Evolutionary conservation across 805 yeast genomes (phyloP).

Genomic region (Zygoascus tannicola): DNA sequence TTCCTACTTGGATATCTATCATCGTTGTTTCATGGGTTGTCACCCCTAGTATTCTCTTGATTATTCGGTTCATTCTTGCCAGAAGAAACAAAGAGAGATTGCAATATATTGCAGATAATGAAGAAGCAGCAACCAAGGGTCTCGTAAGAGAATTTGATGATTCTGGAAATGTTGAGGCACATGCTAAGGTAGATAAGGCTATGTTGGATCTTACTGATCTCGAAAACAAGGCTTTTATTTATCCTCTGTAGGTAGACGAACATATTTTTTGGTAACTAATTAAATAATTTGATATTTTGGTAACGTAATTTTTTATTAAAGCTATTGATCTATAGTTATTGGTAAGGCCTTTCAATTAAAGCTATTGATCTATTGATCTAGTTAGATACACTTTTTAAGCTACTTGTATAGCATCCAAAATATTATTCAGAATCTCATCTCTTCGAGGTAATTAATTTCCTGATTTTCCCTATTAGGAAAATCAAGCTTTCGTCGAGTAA

Average conservation of each 20-base stretch:
- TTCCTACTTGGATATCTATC: slow-evolving; percentile 40
- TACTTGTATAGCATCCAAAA: too few relatives aligned
- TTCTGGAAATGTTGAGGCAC: slow-evolving; percentile 12
- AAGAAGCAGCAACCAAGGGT: neutral
- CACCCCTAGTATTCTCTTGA: slow-evolving; percentile 37
- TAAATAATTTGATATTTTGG: neutral
- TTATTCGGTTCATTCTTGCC: slow-evolving; percentile 37
- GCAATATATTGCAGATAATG: slow-evolving; percentile 1
- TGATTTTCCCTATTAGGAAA: too few relatives aligned
- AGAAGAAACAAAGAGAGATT: slow-evolving; percentile 25
- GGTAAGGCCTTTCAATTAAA: too few relatives aligned
- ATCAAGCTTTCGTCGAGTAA: too few relatives aligned
- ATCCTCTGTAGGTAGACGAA: slow-evolving; percentile 31
- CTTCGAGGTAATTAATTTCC: too few relatives aligned
- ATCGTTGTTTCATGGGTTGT: slow-evolving; percentile 30
- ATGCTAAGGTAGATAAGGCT: slow-evolving; percentile 31
- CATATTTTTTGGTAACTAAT: neutral
- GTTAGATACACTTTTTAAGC: too few relatives aligned
- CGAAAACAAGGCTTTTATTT: slow-evolving; percentile 43
- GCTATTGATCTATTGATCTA: too few relatives aligned
- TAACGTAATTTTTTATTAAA: too few relatives aligned
- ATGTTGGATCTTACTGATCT: slow-evolving; percentile 45
- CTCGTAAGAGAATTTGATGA: slow-evolving; percentile 3
- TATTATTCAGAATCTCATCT: too few relatives aligned
- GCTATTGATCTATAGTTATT: too few relatives aligned